Percentiles rank a stretch among this genome's conserved stretches.
Evolutionary conservation across 805 yeast genomes (phyloP).

Genomic region (Cyberlindnera japonica): DNA sequence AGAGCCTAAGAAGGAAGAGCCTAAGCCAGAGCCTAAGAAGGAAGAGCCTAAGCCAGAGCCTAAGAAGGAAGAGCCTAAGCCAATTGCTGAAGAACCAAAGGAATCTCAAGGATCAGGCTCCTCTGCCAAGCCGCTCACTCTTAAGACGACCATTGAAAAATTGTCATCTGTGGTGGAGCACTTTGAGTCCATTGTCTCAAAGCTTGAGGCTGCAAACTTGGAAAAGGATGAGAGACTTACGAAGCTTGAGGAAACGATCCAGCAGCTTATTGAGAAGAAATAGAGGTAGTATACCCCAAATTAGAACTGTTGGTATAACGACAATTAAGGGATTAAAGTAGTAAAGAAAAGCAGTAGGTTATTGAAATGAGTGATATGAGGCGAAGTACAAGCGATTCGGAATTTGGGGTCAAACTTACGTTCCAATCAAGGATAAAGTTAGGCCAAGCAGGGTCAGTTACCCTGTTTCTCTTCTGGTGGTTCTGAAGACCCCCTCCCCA

Average conservation of each 20-base stretch:
- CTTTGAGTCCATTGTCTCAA: constrained; percentile 53
- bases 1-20: constrained; percentile 11
- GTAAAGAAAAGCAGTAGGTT: no score
- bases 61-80: constrained; percentile 16
- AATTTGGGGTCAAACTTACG: no score
- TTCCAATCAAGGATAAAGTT: no score
- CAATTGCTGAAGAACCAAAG: constrained; percentile 10
- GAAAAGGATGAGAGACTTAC: constrained; percentile 63
- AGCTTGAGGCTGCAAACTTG: constrained; percentile 48
- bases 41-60: constrained; percentile 21
- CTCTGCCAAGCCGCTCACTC: constrained; percentile 46
- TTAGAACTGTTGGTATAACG: no score
- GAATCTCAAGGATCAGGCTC: constrained; percentile 16
- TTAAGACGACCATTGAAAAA: constrained; percentile 69
- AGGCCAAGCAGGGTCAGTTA: no score
- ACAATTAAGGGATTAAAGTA: no score
- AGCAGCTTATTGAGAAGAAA: constrained; percentile 44
- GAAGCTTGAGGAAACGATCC: constrained; percentile 58
- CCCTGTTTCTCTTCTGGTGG: no score
- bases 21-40: constrained; percentile 17
- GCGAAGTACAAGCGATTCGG: no score
- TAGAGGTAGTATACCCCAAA: constrained; percentile 1
- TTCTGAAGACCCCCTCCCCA: no score
- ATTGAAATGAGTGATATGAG: no score
- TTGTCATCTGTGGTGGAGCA: constrained; percentile 53